Conservation (phyloP, 2,329 filamentous ascomycete genomes). For the Cercospora sp. region DNA sequence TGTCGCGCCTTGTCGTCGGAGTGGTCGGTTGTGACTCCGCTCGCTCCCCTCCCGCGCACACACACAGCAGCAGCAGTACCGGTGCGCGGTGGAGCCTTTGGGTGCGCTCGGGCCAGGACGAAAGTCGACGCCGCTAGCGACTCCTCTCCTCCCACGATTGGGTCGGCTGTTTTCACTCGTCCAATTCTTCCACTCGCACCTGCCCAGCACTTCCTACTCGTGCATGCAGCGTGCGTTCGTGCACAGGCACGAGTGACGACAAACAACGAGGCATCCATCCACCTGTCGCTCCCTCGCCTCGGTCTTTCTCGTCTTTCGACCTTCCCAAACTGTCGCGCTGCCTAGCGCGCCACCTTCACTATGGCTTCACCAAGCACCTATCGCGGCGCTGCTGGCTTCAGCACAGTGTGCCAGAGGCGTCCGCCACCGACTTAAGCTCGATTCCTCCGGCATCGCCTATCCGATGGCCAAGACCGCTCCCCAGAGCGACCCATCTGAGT, state of each 20-base stretch:
- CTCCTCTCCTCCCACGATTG: neutral
- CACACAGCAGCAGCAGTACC: neutral
- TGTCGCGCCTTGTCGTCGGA: conserved; percentile 10
- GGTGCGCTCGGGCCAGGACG: neutral
- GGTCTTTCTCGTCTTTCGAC: conserved; percentile 3
- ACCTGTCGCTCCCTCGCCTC: neutral
- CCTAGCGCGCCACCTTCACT: conserved; percentile 24
- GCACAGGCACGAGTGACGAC: neutral
- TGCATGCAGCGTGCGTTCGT: neutral
- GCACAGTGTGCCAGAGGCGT: conserved; percentile 17
- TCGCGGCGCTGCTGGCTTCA: neutral
- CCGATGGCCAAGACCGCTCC: conserved; percentile 17
- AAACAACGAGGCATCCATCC: neutral
- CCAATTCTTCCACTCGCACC: neutral
- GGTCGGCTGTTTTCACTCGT: neutral
- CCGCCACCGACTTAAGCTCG: conserved; percentile 24
- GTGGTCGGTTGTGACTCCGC: conserved; percentile 3
- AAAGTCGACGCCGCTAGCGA: neutral
- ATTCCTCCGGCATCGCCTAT: conserved; percentile 25
- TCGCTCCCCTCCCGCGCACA: conserved; percentile 6
- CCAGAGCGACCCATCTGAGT: conserved; percentile 3
- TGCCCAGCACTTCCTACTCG: neutral
- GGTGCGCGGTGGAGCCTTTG: neutral
- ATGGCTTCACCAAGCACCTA: conserved; percentile 3
- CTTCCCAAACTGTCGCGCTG: neutral